Evolutionary conservation across 2,329 filamentous ascomycete genomes (phyloP).

Genomic region (Gaeumannomyces sp.): DNA sequence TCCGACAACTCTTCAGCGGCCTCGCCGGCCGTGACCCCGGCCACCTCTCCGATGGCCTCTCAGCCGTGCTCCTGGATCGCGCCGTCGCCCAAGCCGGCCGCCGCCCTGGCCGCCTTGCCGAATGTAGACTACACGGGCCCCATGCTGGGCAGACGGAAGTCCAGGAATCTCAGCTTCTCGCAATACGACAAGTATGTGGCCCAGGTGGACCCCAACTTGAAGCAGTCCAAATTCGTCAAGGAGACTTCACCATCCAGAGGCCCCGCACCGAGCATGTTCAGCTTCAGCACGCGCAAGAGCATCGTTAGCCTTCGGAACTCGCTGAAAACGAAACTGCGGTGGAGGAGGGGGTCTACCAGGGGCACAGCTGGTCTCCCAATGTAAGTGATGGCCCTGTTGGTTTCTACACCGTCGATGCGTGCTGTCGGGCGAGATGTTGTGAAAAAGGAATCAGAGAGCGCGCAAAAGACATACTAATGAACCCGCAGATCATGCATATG

Average conservation of each 20-base stretch:
- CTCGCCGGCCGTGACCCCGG: not conserved
- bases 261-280: slow-evolving; percentile 34
- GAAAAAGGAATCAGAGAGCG: not conserved
- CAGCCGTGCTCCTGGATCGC: not conserved
- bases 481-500: slow-evolving; percentile 46
- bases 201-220: slow-evolving; percentile 35
- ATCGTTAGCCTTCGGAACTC: slow-evolving; percentile 39
- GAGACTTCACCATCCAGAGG: slow-evolving; percentile 22
- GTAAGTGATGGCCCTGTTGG: not conserved
- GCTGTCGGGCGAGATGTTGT: not conserved
- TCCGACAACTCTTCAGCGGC: not conserved
- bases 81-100: not conserved
- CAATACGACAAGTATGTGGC: slow-evolving; percentile 47
- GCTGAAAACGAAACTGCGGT: slow-evolving; percentile 36
- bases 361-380: slow-evolving; percentile 14
- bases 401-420: not conserved
- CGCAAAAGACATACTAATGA: not conserved
- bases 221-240: slow-evolving; percentile 35
- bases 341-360: slow-evolving; percentile 30
- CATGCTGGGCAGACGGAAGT: slow-evolving; percentile 33
- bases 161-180: slow-evolving; percentile 38
- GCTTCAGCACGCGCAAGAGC: slow-evolving; percentile 38
- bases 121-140: slow-evolving; percentile 31
- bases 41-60: not conserved
- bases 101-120: slow-evolving; percentile 15